A percentile compares a stretch with the other conserved stretches of the same genome.
phyloP scores from a whole-genome alignment of 2,329 filamentous ascomycete species.

The Didymella glomerata region DNA sequence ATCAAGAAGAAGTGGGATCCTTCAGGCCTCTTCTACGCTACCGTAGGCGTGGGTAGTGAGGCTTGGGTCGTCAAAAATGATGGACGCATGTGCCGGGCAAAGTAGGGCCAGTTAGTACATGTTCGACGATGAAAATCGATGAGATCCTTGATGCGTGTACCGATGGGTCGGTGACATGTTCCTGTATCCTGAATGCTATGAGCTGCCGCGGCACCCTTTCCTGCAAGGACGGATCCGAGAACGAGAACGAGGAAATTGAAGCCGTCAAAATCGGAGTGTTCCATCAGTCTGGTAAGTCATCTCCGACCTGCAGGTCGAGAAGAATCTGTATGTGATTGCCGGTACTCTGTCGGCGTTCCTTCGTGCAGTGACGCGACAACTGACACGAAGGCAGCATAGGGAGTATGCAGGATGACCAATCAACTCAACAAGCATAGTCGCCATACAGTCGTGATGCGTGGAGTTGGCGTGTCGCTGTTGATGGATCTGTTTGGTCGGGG shows the following conservation, averaged over 20 bases:
- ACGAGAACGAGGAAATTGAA: neutral
- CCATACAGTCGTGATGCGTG: neutral
- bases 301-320: conserved; percentile 1
- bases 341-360: conserved; percentile 4
- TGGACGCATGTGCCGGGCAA: conserved; percentile 26
- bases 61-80: conserved; percentile 33
- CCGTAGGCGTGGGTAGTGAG: conserved; percentile 41
- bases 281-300: neutral
- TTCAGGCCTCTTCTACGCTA: conserved; percentile 39
- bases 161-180: neutral
- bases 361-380: neutral
- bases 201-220: neutral
- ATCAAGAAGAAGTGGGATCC: conserved; percentile 46
- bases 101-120: neutral
- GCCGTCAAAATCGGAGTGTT: neutral
- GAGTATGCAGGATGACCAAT: neutral
- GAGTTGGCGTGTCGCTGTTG: neutral
- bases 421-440: neutral
- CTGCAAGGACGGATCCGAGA: neutral
- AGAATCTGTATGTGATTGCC: neutral
- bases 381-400: neutral
- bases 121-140: neutral
- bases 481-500: neutral
- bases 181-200: neutral
- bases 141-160: neutral